These are phyloP conservation scores for Pseudogymnoascus sp. DNA, from an alignment of 2,329 filamentous ascomycete genomes.

Conservation along the genomic window DNA sequence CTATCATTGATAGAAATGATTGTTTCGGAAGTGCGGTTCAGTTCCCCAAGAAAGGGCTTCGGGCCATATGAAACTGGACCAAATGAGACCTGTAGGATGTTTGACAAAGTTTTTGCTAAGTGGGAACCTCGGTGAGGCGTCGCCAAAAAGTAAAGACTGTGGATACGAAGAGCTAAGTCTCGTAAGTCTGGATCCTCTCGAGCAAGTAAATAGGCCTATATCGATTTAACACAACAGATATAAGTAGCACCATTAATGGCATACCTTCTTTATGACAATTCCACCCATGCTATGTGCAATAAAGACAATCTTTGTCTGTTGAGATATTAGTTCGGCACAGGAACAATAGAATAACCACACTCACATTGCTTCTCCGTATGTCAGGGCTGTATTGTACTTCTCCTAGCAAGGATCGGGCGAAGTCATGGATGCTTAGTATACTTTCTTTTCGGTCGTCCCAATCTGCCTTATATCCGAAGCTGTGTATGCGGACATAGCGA, in stretches of 20 bases:
- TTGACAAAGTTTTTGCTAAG: slow-evolving; percentile 13
- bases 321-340: too few relatives aligned
- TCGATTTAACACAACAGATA: too few relatives aligned
- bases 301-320: slow-evolving; percentile 19
- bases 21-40: slow-evolving; percentile 17
- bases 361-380: slow-evolving; percentile 9
- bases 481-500: slow-evolving; percentile 23
- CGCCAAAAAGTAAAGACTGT: slow-evolving; percentile 26
- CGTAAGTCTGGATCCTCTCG: slow-evolving; percentile 15
- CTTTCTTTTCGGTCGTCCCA: slow-evolving; percentile 16
- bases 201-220: slow-evolving; percentile 18
- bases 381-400: slow-evolving; percentile 21
- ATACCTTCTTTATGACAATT: slow-evolving; percentile 28
- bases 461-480: slow-evolving; percentile 30
- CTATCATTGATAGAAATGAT: slow-evolving; percentile 28
- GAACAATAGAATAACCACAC: too few relatives aligned
- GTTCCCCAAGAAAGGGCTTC: slow-evolving; percentile 23
- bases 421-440: slow-evolving; percentile 26
- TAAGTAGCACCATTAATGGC: not conserved
- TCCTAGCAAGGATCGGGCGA: slow-evolving; percentile 26
- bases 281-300: slow-evolving; percentile 31
- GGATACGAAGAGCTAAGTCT: slow-evolving; percentile 18
- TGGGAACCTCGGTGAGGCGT: slow-evolving; percentile 28
- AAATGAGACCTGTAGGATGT: not conserved
- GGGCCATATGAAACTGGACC: not conserved